Conservation (phyloP, 2,329 filamentous ascomycete genomes). For the Diatrype stigma region DNA sequence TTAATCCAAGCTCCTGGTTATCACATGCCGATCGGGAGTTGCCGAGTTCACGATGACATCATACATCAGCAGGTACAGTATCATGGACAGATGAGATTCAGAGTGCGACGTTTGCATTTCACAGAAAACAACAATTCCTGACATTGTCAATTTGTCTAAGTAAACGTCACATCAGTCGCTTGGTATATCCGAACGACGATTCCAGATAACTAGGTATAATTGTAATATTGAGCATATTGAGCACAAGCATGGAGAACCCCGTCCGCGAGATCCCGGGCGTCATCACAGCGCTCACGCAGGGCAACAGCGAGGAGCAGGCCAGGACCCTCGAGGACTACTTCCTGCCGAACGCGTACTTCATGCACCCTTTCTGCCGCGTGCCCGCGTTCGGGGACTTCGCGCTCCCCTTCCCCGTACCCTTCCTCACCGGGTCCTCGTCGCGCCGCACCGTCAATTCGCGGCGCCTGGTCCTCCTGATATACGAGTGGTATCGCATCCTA, state of each 20-base stretch:
- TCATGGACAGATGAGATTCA: too few relatives aligned
- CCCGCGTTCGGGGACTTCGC: slow-evolving; percentile 43
- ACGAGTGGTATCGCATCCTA: slow-evolving; percentile 80
- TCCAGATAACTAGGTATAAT: too few relatives aligned
- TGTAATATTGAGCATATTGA: too few relatives aligned
- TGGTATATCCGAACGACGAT: too few relatives aligned
- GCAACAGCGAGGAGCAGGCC: slow-evolving; percentile 61
- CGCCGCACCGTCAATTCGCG: slow-evolving; percentile 52
- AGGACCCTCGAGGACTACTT: slow-evolving; percentile 69
- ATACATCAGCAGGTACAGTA: not conserved
- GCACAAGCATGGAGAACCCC: slow-evolving; percentile 26
- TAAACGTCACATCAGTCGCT: too few relatives aligned
- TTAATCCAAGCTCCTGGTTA: not conserved
- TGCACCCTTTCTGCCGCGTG: slow-evolving; percentile 74
- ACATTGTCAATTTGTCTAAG: too few relatives aligned
- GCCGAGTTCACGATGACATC: not conserved
- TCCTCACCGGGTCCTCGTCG: slow-evolving; percentile 7
- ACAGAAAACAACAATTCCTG: too few relatives aligned
- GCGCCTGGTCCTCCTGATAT: slow-evolving; percentile 64
- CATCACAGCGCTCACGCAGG: slow-evolving; percentile 65
- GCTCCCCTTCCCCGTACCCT: slow-evolving; percentile 33
- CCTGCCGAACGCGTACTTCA: slow-evolving; percentile 65
- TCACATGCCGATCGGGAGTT: not conserved
- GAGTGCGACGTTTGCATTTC: too few relatives aligned
- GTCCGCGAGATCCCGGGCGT: slow-evolving; percentile 60